Percentiles rank a stretch among this genome's conserved stretches.
These are phyloP conservation scores for Mortierella sp. DNA, from an alignment of 371 early-diverging fungal genomes.

Conservation along the genomic window DNA sequence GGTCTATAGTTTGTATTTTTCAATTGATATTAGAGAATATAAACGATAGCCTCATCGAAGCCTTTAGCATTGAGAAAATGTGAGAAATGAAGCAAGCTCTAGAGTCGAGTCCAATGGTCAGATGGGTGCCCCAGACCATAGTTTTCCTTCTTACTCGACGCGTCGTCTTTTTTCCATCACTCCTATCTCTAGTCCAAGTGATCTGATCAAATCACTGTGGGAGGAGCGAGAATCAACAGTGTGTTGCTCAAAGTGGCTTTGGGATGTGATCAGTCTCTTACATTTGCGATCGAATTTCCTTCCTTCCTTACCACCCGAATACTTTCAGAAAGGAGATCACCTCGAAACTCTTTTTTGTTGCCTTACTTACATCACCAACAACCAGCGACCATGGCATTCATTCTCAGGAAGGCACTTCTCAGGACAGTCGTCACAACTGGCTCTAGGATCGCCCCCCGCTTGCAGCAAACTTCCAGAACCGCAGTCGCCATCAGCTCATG, in stretches of 20 bases:
- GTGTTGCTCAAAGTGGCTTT: conserved; percentile 11
- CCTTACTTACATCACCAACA: not conserved
- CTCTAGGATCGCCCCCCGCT: conserved; percentile 13
- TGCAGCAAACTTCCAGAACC: not conserved
- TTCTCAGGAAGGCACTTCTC: conserved; percentile 6
- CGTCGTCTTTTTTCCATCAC: not conserved
- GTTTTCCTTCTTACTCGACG: not conserved
- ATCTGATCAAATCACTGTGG: not conserved
- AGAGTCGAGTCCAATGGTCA: not conserved
- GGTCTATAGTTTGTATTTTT: not conserved
- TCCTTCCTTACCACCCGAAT: not conserved
- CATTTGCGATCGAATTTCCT: not conserved
- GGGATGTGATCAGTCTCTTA: not conserved
- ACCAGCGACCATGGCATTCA: conserved; percentile 1
- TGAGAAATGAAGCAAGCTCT: not conserved
- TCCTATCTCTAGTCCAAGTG: not conserved
- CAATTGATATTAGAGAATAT: not conserved
- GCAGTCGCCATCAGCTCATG: conserved; percentile 6
- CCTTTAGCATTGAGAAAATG: not conserved
- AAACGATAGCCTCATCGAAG: not conserved
- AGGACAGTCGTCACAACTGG: conserved; percentile 1
- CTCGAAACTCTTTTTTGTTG: not conserved
- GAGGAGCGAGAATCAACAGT: not conserved
- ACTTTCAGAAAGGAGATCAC: not conserved
- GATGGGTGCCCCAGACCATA: not conserved